Conservation (phyloP, 345 rosid genomes). For the Iberis pinnata region DNA sequence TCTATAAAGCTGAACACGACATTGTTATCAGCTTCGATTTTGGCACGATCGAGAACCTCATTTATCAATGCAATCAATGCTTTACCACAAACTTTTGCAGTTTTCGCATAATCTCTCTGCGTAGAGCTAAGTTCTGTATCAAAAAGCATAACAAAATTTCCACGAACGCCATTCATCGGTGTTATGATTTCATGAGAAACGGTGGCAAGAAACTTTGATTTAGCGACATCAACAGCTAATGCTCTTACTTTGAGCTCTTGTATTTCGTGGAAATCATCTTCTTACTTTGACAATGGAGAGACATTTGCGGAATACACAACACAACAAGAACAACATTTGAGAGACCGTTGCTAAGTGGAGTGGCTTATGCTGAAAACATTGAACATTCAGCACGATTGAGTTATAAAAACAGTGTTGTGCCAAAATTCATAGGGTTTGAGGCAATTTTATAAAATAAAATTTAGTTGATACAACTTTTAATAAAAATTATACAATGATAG, state of each 20-base stretch:
- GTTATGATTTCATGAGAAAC: conserved; percentile 98
- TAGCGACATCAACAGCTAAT: conserved; percentile 96
- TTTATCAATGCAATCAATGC: conserved; percentile 87
- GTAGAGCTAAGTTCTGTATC: conserved; percentile 86
- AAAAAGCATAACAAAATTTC: conserved; percentile 79
- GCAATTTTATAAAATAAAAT: too few species aligned
- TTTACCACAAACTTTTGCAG: conserved; percentile 93
- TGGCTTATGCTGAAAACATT: too few species aligned
- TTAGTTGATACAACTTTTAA: too few species aligned
- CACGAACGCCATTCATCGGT: conserved; percentile 98
- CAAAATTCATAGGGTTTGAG: too few species aligned
- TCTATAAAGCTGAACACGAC: too few species aligned
- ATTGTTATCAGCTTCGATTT: conserved; percentile 97
- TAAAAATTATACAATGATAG: too few species aligned
- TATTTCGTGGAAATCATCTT: conserved; percentile 82
- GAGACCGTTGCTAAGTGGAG: too few species aligned
- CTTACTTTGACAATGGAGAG: conserved; percentile 85
- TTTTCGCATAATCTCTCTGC: conserved; percentile 89
- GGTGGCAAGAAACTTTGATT: conserved; percentile 97
- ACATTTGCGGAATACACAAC: too few species aligned
- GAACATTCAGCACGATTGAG: too few species aligned
- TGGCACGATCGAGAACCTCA: conserved; percentile 97
- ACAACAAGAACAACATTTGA: too few species aligned
- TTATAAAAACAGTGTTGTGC: too few species aligned
- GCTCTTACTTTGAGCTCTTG: conserved; percentile 75